Conservation (phyloP, 306 rosid species). For the Mimosa pudica region DNA sequence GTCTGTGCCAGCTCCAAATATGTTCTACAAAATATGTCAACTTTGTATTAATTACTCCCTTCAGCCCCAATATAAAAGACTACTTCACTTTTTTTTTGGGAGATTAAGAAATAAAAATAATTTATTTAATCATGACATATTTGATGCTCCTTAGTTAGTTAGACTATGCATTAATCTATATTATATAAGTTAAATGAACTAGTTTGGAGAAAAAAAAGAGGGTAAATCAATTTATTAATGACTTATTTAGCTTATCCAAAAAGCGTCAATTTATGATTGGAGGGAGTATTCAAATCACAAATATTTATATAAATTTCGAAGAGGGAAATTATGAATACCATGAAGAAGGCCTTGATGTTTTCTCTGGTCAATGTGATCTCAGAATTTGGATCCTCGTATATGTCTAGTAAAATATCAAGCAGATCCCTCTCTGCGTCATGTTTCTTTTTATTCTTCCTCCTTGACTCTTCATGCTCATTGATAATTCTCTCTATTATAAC, state of each 20-base stretch:
- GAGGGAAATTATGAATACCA: slow-evolving; percentile 16
- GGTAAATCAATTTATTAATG: too few species aligned
- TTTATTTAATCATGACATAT: too few species aligned
- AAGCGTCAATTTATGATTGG: too few species aligned
- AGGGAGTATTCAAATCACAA: not conserved
- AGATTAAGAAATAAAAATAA: too few species aligned
- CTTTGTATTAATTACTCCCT: too few species aligned
- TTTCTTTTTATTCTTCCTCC: not conserved
- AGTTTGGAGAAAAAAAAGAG: too few species aligned
- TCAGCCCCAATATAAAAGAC: too few species aligned
- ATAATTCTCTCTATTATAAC: slow-evolving; percentile 44
- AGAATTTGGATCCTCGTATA: slow-evolving; percentile 35
- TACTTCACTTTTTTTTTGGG: too few species aligned
- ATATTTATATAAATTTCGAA: not conserved
- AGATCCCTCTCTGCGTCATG: slow-evolving; percentile 25
- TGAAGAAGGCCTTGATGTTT: slow-evolving; percentile 47
- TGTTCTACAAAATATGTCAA: slow-evolving; percentile 27
- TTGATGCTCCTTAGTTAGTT: too few species aligned
- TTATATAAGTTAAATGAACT: too few species aligned
- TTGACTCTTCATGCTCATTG: slow-evolving; percentile 47
- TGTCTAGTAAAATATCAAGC: slow-evolving; percentile 49
- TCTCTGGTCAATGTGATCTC: slow-evolving; percentile 43
- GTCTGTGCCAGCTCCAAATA: slow-evolving; percentile 48
- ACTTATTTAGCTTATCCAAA: too few species aligned
- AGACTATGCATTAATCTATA: too few species aligned